Base-by-base conservation (phyloP, 306 rosid genomes). In the Hylodesmum podocarpum region DNA sequence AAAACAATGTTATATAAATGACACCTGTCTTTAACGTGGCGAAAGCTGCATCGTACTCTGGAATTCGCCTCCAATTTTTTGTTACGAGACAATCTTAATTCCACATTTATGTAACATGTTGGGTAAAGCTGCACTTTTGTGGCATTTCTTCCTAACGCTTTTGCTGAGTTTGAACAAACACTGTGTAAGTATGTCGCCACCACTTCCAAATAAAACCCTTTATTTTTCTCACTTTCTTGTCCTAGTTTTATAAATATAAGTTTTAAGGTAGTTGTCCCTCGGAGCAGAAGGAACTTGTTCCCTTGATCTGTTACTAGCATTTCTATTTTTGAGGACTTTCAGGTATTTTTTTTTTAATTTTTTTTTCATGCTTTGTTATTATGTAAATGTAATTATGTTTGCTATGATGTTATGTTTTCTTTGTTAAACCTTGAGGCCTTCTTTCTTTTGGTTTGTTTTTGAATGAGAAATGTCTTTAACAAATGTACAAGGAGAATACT, bases 11-110 rank as follows among this genome's bases (percentile, higher is more conserved):
- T 39, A 49, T 14, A 12, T 2, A 10, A 2, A 3, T 10, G 90
- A 58, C 91, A 89, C 90, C 58, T 87, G 88, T 34, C 82, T 19
- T 29, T 75, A 46, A 84, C 78, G 87, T 89, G 94, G 75, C 91
- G 25, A 40, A 27, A 31, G 24, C 0, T 36, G 12, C 55, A 37
- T 64, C 24, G 0, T 1, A 28, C 54, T 27, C 0, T 2, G 22
- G 39, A 64, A 14, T 54, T 46, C 13, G 12, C 25, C 33, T 59
- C 43, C 18, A 66, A 46, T 25, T 46, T 67, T 74, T 25, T 34
- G 14, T 16, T 37, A 7, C 34, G 12, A 13, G 46, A 63, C 74
- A 61, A 28, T 10, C 44, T 8, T 12, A 44, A 33, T 61, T 50
- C 29, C 1, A 62, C 33, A 39, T 15, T 21, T 36, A 15, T 43